phyloP scores from a whole-genome alignment of 768 basidiomycete species.

The Mycena polygramma region DNA sequence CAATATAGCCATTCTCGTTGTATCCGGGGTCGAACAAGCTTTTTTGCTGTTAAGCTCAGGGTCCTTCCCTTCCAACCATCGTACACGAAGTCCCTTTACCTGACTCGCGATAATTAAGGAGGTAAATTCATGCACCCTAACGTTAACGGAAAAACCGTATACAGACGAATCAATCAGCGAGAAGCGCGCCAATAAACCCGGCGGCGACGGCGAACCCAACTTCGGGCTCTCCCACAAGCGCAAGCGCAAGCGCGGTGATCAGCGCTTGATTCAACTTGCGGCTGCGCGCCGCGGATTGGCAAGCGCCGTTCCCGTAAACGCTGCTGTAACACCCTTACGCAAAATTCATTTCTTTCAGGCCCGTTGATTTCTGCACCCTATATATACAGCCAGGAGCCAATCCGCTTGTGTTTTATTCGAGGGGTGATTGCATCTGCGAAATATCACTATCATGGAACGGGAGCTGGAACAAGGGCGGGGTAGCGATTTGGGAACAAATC shows the following conservation, averaged over 20 bases:
- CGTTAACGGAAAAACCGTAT: conserved; percentile 15
- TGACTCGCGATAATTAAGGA: conserved; percentile 27
- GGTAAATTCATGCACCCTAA: conserved; percentile 18
- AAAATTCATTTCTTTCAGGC: background rate
- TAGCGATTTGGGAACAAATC: too few relatives aligned
- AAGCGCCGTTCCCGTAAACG: background rate
- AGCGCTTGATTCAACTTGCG: background rate
- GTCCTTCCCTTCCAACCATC: conserved; percentile 11
- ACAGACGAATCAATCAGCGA: background rate
- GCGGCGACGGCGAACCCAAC: conserved; percentile 17
- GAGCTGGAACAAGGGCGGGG: too few relatives aligned
- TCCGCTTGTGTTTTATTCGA: background rate
- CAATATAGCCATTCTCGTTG: conserved; percentile 45
- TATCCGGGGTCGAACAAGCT: conserved; percentile 34
- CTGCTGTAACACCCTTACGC: background rate
- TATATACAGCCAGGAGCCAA: background rate
- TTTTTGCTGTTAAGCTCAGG: conserved; percentile 39
- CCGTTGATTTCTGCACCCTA: too few relatives aligned
- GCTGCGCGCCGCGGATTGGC: conserved; percentile 5
- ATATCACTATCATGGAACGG: too few relatives aligned
- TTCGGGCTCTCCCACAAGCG: background rate
- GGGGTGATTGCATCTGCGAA: too few relatives aligned
- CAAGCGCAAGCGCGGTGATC: conserved; percentile 21
- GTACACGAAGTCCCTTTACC: background rate
- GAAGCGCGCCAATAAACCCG: conserved; percentile 13